Evolutionary conservation across 306 rosid genomes (phyloP).

Genomic region (Prinsepia uniflora): DNA sequence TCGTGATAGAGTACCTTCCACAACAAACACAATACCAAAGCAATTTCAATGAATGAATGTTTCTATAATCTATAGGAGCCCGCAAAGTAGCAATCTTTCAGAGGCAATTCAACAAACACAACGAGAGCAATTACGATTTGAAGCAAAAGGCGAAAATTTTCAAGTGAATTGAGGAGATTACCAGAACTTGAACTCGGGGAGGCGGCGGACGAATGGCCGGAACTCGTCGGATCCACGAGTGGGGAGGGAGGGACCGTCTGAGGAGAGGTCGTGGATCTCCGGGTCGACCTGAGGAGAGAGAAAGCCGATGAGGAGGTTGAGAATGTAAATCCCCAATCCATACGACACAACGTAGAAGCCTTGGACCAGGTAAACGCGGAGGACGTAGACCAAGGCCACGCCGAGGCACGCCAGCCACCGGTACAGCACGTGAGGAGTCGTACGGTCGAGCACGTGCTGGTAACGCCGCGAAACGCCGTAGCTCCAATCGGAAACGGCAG

Average conservation of each 20-base stretch:
- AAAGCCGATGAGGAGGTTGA: slow-evolving; percentile 82
- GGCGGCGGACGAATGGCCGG: slow-evolving; percentile 94
- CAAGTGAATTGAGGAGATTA: slow-evolving; percentile 11
- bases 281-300: slow-evolving; percentile 98
- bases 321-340: slow-evolving; percentile 84
- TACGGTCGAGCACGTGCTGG: slow-evolving; percentile 75
- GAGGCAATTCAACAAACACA: not conserved
- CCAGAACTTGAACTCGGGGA: slow-evolving; percentile 98
- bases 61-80: not conserved
- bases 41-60: slow-evolving; percentile 17
- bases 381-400: slow-evolving; percentile 48
- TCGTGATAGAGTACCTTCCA: slow-evolving; percentile 79
- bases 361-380: slow-evolving; percentile 71
- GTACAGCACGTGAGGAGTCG: slow-evolving; percentile 59
- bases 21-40: slow-evolving; percentile 15
- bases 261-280: slow-evolving; percentile 51
- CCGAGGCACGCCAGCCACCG: slow-evolving; percentile 64
- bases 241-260: slow-evolving; percentile 71
- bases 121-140: not conserved
- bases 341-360: slow-evolving; percentile 92
- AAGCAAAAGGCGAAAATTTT: not conserved
- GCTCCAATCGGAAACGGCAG: slow-evolving; percentile 57
- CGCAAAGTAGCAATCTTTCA: not conserved
- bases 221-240: slow-evolving; percentile 77
- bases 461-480: slow-evolving; percentile 45